These are phyloP conservation scores for Candida frijolesensis DNA, from an alignment of 1,139 yeast species.

Conservation along the genomic window DNA sequence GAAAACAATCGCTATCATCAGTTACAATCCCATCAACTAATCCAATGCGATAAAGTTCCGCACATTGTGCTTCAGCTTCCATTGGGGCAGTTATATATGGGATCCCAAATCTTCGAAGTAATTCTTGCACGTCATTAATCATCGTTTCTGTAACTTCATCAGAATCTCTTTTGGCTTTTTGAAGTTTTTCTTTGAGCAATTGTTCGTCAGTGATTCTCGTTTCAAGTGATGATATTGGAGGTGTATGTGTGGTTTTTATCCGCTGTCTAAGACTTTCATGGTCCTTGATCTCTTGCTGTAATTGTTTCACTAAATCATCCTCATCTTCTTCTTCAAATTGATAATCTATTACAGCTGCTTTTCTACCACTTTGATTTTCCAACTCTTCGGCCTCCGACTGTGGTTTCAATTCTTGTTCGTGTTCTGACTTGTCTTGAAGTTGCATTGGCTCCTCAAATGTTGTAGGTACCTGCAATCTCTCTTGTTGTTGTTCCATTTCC, in stretches of 20 bases:
- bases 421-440: constrained; percentile 14
- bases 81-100: constrained; percentile 95
- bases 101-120: constrained; percentile 83
- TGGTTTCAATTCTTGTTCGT: constrained; percentile 36
- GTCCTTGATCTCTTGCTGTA: constrained; percentile 70
- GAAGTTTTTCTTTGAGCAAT: constrained; percentile 58
- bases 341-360: constrained; percentile 47
- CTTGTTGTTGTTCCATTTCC: constrained; percentile 7
- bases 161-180: constrained; percentile 77
- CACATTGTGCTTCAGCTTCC: constrained; percentile 99
- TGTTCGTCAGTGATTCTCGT: constrained; percentile 54
- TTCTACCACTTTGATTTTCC: constrained; percentile 13
- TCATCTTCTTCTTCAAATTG: constrained; percentile 82
- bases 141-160: constrained; percentile 88
- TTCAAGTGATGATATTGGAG: constrained; percentile 22
- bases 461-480: constrained; percentile 14
- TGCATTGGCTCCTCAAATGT: no score
- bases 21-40: constrained; percentile 95
- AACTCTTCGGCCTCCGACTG: constrained; percentile 32
- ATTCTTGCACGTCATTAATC: constrained; percentile 88
- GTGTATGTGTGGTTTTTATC: constrained; percentile 34
- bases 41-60: constrained; percentile 62
- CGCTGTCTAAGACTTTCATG: constrained; percentile 63
- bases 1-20: constrained; percentile 95
- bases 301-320: constrained; percentile 58